Percentiles rank a stretch among this genome's conserved stretches.
Evolutionary conservation across 1,139 yeast species (phyloP).

Genomic region (Lizanozyma gosingica): DNA sequence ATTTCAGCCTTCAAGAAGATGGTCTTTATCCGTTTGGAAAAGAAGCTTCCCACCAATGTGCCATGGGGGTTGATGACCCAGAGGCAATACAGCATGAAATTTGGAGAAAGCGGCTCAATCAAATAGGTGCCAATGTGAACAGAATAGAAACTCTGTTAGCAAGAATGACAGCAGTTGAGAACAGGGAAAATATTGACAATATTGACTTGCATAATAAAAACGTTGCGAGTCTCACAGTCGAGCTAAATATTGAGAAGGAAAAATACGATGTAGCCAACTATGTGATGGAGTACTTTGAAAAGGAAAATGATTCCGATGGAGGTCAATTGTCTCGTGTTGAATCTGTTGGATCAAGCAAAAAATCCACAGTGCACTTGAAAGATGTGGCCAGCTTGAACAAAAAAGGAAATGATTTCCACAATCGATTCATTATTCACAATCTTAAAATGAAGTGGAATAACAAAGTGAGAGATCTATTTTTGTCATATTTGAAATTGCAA

Average conservation of each 20-base stretch:
- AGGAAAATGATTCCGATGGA: conserved; percentile 4
- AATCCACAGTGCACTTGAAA: conserved; percentile 1
- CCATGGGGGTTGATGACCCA: conserved; percentile 48
- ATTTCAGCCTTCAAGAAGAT: conserved; percentile 38
- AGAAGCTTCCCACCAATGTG: conserved; percentile 61
- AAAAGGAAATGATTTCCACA: conserved; percentile 39
- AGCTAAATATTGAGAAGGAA: neutral
- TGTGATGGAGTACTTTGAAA: neutral
- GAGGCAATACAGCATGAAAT: conserved; percentile 35
- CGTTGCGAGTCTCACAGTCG: neutral
- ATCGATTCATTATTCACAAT: conserved; percentile 72
- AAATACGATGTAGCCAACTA: neutral
- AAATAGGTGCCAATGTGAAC: neutral
- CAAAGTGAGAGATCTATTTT: conserved; percentile 49
- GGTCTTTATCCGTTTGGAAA: conserved; percentile 60
- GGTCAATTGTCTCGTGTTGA: neutral
- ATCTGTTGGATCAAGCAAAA: conserved; percentile 1
- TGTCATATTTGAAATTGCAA: conserved; percentile 53
- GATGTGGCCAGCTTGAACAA: conserved; percentile 1
- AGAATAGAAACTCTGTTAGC: conserved; percentile 1
- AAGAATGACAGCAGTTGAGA: neutral
- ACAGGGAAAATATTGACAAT: neutral
- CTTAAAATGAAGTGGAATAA: conserved; percentile 78
- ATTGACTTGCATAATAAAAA: neutral
- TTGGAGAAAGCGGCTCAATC: conserved; percentile 3